phyloP scores from a whole-genome alignment of 192 early-diverging fungal genomes.

The Coemansia sp. region DNA sequence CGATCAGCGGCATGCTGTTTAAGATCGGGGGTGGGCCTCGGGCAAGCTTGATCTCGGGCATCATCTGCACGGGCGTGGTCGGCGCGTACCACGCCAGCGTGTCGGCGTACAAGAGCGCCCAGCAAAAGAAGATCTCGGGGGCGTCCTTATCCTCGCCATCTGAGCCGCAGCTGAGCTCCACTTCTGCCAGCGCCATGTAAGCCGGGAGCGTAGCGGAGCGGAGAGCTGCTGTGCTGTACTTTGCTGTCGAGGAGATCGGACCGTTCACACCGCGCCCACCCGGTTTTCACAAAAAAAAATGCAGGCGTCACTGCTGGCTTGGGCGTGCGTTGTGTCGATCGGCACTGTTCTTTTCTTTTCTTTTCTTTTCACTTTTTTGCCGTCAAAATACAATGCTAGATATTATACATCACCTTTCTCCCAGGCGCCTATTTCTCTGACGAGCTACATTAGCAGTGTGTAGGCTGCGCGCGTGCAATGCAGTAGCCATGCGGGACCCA shows the following conservation, averaged over 20 bases:
- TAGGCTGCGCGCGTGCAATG: no score
- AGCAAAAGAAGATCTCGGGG: conserved; percentile 16
- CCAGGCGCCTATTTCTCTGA: no score
- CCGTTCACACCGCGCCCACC: no score
- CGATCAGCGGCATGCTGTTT: conserved; percentile 71
- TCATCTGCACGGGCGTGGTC: conserved; percentile 57
- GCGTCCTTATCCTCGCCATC: conserved; percentile 22
- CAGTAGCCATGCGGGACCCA: no score
- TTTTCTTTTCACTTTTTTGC: not conserved
- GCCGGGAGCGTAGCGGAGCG: not conserved
- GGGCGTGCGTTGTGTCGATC: not conserved
- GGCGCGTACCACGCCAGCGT: conserved; percentile 50
- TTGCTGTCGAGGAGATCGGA: no score
- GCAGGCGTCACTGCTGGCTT: not conserved
- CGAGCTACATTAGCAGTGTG: no score
- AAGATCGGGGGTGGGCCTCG: conserved; percentile 66
- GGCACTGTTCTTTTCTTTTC: not conserved
- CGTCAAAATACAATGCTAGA: not conserved
- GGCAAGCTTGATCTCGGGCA: conserved; percentile 52
- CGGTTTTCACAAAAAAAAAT: no score
- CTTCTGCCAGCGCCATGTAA: conserved; percentile 9
- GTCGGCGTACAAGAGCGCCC: conserved; percentile 24
- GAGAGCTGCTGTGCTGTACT: not conserved
- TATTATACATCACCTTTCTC: no score
- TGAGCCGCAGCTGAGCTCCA: conserved; percentile 28